These are phyloP conservation scores for Aspergillus luchuensis DNA, from an alignment of 2,329 filamentous ascomycete genomes.

Conservation along the genomic window DNA sequence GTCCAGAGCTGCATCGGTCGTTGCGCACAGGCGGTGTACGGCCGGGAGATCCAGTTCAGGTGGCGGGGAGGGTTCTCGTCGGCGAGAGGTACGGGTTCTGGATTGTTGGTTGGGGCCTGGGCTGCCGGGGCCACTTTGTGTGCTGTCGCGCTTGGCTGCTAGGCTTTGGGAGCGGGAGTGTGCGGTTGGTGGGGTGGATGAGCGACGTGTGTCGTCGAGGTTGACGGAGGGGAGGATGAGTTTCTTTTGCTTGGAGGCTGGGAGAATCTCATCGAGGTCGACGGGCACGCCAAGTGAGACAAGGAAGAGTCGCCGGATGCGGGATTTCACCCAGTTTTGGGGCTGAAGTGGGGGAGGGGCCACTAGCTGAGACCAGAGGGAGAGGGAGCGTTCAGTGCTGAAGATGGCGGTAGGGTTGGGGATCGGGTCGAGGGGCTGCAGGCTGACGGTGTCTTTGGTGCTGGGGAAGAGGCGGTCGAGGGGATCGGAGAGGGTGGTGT, in stretches of 20 bases:
- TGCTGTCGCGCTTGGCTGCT: constrained; percentile 31
- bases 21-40: constrained; percentile 75
- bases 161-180: constrained; percentile 42
- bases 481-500: constrained; percentile 39
- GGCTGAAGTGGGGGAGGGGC: constrained; percentile 92
- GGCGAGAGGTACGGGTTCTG: constrained; percentile 36
- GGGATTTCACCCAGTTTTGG: constrained; percentile 95
- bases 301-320: constrained; percentile 90
- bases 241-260: constrained; percentile 97
- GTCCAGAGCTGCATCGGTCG: constrained; percentile 78
- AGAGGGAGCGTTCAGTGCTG: constrained; percentile 81
- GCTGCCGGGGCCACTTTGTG: constrained; percentile 26
- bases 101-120: constrained; percentile 20
- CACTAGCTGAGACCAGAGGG: constrained; percentile 94
- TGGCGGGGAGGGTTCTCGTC: constrained; percentile 61
- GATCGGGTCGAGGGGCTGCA: constrained; percentile 44
- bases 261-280: constrained; percentile 94
- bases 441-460: constrained; percentile 38
- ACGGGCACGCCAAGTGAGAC: constrained; percentile 95
- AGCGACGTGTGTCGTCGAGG: constrained; percentile 44
- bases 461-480: constrained; percentile 50
- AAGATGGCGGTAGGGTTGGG: constrained; percentile 62
- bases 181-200: constrained; percentile 60
- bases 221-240: constrained; percentile 82
- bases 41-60: constrained; percentile 78